A percentile compares a stretch with the other conserved stretches of the same genome.
phyloP scores from a whole-genome alignment of 495 filamentous ascomycete species.

The Lophium mytilinum region DNA sequence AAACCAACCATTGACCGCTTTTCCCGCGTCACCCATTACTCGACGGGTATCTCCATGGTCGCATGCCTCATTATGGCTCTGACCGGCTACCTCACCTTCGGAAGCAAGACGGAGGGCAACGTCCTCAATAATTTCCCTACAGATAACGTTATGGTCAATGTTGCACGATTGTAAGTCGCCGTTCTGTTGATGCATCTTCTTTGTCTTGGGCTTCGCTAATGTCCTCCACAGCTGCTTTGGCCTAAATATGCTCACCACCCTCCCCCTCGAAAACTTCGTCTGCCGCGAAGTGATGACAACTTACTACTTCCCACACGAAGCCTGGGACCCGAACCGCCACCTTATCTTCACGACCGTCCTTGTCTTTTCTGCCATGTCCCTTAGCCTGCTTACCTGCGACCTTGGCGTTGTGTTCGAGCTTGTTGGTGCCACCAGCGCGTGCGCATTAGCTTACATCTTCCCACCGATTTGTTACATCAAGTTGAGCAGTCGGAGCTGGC shows the following conservation, averaged over 20 bases:
- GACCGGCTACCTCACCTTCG: conserved; percentile 85
- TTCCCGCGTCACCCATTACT: conserved; percentile 82
- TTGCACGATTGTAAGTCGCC: conserved; percentile 65
- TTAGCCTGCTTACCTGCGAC: conserved; percentile 82
- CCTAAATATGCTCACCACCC: conserved; percentile 94
- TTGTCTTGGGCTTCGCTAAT: neutral
- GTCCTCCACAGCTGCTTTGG: conserved; percentile 63
- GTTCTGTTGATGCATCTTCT: neutral
- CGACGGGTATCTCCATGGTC: conserved; percentile 76
- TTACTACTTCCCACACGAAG: conserved; percentile 79
- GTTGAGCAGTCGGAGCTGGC: conserved; percentile 50
- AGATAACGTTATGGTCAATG: conserved; percentile 84
- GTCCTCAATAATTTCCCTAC: conserved; percentile 95
- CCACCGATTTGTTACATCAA: conserved; percentile 94
- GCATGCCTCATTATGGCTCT: conserved; percentile 86
- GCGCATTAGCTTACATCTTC: conserved; percentile 88
- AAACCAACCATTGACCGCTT: conserved; percentile 94
- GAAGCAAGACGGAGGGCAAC: conserved; percentile 84
- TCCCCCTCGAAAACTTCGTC: conserved; percentile 93
- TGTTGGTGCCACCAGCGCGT: conserved; percentile 88
- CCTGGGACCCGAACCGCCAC: conserved; percentile 75
- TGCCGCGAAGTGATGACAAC: conserved; percentile 94
- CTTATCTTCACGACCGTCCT: conserved; percentile 73
- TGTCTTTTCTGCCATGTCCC: conserved; percentile 67
- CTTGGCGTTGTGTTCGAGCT: conserved; percentile 90